These are phyloP conservation scores for Trametes villosa DNA, from an alignment of 768 basidiomycete species.

Conservation along the genomic window DNA sequence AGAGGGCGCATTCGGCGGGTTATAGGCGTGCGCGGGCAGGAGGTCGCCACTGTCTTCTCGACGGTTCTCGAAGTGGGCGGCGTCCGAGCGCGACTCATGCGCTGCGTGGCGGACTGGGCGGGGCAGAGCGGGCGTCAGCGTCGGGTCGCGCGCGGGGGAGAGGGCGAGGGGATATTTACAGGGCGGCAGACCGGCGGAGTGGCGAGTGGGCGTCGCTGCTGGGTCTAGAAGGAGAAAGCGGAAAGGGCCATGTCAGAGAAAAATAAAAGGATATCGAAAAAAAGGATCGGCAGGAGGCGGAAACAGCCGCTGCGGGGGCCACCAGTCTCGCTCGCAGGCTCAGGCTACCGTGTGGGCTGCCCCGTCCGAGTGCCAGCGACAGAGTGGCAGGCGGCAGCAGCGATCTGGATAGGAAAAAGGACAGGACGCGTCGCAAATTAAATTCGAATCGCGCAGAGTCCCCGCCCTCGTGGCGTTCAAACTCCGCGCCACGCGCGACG, in stretches of 20 bases:
- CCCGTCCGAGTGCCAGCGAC: slow-evolving; percentile 22
- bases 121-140: background rate
- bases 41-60: slow-evolving; percentile 29
- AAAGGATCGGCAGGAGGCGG: slow-evolving; percentile 18
- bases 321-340: slow-evolving; percentile 8
- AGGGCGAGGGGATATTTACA: slow-evolving; percentile 12
- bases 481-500: slow-evolving; percentile 12
- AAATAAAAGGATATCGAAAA: slow-evolving; percentile 15
- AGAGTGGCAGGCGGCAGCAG: slow-evolving; percentile 11
- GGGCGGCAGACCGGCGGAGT: slow-evolving; percentile 15
- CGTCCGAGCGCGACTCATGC: slow-evolving; percentile 25
- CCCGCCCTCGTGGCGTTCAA: slow-evolving; percentile 27
- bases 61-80: slow-evolving; percentile 28
- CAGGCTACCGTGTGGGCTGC: too few species aligned
- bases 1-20: slow-evolving; percentile 25
- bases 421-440: slow-evolving; percentile 12
- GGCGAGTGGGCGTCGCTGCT: slow-evolving; percentile 25
- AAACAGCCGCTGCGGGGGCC: slow-evolving; percentile 5
- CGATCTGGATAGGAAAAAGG: slow-evolving; percentile 17
- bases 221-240: slow-evolving; percentile 26
- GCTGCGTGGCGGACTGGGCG: slow-evolving; percentile 18
- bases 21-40: slow-evolving; percentile 17
- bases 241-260: slow-evolving; percentile 26
- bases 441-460: slow-evolving; percentile 10
- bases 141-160: background rate